Evolutionary conservation across 257 asterid species (phyloP).

Genomic region (Verbena officinalis): DNA sequence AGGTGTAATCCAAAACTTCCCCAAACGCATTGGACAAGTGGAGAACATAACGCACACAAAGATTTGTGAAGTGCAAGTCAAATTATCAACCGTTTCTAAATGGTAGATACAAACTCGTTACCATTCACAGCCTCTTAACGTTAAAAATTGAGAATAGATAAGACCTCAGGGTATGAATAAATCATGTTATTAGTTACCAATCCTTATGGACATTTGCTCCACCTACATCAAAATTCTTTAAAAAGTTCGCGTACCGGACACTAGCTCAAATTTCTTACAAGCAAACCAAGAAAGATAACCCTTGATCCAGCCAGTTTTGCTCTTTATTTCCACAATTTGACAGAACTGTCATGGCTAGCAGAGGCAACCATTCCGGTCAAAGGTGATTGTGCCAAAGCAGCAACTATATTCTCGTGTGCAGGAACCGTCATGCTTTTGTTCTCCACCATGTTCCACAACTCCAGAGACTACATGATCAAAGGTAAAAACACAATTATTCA

Average conservation of each 20-base stretch:
- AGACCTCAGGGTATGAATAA: background rate
- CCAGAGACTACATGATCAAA: conserved; percentile 55
- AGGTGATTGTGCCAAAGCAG: conserved; percentile 79
- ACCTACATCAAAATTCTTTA: background rate
- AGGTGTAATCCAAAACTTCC: no score
- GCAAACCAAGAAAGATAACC: background rate
- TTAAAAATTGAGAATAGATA: background rate
- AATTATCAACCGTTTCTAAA: background rate
- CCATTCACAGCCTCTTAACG: background rate
- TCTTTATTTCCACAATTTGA: conserved; percentile 72
- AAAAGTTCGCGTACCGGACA: background rate
- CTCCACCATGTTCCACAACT: conserved; percentile 82
- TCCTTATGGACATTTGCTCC: background rate
- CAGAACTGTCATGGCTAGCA: conserved; percentile 84
- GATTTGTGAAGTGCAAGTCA: background rate
- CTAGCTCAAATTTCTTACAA: conserved; percentile 17
- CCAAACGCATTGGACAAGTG: background rate
- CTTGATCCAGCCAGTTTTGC: background rate
- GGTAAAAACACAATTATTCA: background rate
- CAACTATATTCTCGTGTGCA: conserved; percentile 71
- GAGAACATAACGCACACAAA: background rate
- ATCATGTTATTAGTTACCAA: conserved; percentile 7
- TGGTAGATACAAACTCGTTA: background rate
- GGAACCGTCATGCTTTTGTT: conserved; percentile 77
- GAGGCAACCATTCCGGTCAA: conserved; percentile 80